phyloP scores from a whole-genome alignment of 805 yeast species.

The Pichia membranifaciens region DNA sequence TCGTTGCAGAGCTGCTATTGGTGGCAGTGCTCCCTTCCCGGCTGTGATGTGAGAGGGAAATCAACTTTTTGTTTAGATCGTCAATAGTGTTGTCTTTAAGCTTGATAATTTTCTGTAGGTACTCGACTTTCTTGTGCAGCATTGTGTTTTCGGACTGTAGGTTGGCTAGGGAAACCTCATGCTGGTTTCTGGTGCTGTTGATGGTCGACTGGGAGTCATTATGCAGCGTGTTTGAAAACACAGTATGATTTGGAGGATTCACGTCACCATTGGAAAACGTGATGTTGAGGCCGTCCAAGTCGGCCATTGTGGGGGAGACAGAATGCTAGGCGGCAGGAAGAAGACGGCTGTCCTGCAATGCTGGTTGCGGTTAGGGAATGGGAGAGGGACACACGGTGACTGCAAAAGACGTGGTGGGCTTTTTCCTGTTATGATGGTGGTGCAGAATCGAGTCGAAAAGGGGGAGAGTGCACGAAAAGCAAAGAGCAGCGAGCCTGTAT shows the following conservation, averaged over 20 bases:
- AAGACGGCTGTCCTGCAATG: no score
- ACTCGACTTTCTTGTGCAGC: constrained; percentile 8
- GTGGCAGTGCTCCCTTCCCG: neutral
- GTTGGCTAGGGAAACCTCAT: neutral
- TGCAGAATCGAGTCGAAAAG: no score
- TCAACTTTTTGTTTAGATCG: constrained; percentile 7
- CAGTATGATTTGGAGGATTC: neutral
- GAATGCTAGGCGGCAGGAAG: no score
- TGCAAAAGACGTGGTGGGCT: no score
- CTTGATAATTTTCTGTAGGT: constrained; percentile 6
- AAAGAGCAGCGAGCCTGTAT: no score
- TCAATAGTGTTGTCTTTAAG: constrained; percentile 13
- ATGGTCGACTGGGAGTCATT: constrained; percentile 6
- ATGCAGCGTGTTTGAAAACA: neutral
- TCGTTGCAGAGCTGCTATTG: neutral
- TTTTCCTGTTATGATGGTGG: neutral
- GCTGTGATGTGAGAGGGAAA: neutral
- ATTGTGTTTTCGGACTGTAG: constrained; percentile 10
- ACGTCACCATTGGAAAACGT: neutral
- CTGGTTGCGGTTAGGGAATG: no score
- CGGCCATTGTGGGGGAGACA: neutral
- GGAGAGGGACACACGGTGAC: no score
- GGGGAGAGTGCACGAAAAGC: no score
- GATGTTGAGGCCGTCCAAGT: neutral
- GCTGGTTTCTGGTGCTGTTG: neutral